Base-by-base conservation (phyloP, 2,329 filamentous ascomycete species). In the Phoma sp. region DNA sequence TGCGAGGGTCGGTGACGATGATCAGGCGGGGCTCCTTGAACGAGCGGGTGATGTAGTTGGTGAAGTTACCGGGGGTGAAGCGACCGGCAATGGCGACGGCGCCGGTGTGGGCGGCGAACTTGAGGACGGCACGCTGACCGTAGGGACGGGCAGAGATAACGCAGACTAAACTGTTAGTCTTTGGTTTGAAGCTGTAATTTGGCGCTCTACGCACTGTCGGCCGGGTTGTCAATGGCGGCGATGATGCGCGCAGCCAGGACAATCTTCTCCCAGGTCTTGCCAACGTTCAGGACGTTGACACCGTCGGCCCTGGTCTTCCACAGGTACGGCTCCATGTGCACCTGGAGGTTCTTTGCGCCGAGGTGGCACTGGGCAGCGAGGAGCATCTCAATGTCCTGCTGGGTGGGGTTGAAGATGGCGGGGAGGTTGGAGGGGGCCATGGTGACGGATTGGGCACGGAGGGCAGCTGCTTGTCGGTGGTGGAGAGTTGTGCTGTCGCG, bases 241-340 rank as follows among this genome's bases (percentile, higher is more conserved):
- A 99, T 98, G 85, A 99, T 96, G 77, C 95, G 93, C 78, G 95
- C 95, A 71, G 95, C 95, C 71, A 99, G 89, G 77, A 98, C 92
- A 79, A 99, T 96, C 88, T 99, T 99, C 88, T 99, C 95, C 95
- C 93, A 99, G 83, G 95, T 99, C 92, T 99, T 99, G 85, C 93
- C 93, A 82, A 99, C 92, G 89, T 99, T 99, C 82, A 99, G 86
- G 70, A 99, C 87, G 81, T 99, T 99, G 84, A 99, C 89, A 83
- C 95, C 95, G 76, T 99, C 96, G 68, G 92, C 89, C 78, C 95
- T 91, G 80, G 92, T 96, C 90, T 99, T 99, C 93, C 93, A 99
- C 77, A 99, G 89, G 87, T 99, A 99, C 5, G 92, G 91, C 84
- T 96, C 92, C 92, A 97, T 98, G 86, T 98, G 93, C 78, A 96